Conservation (phyloP, 1,139 yeast species). For the Yamadazyma spencermartinsiae region DNA sequence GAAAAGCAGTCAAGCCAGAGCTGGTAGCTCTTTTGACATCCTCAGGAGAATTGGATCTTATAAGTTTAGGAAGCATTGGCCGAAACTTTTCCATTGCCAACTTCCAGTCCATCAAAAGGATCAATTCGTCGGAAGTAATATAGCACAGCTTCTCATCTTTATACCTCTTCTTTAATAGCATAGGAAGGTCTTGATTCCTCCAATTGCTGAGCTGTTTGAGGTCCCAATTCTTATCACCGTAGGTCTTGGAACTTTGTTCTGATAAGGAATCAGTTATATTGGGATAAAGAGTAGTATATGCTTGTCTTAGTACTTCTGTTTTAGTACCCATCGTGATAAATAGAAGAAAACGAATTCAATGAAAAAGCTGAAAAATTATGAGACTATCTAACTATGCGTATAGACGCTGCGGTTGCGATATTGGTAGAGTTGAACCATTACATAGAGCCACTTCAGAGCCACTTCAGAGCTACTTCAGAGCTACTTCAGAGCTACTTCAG, state of each 20-base stretch:
- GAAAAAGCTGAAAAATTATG: background rate
- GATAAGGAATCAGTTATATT: conserved; percentile 6
- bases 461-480: too few relatives aligned
- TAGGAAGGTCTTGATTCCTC: conserved; percentile 32
- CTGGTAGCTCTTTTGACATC: conserved; percentile 29
- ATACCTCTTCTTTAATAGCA: conserved; percentile 19
- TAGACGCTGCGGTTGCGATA: too few relatives aligned
- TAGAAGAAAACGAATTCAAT: background rate
- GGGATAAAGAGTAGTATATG: conserved; percentile 6
- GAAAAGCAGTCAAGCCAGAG: conserved; percentile 27
- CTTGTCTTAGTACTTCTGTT: conserved; percentile 2
- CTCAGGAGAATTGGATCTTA: conserved; percentile 32
- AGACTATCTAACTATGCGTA: too few relatives aligned
- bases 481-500: too few relatives aligned
- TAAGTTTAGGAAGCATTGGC: conserved; percentile 44
- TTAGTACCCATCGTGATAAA: background rate
- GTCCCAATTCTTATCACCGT: conserved; percentile 24
- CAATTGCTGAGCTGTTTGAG: conserved; percentile 38
- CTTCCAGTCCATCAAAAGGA: conserved; percentile 50
- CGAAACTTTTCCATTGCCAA: conserved; percentile 50
- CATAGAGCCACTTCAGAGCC: too few relatives aligned
- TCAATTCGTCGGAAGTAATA: conserved; percentile 39
- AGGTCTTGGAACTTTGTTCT: conserved; percentile 10
- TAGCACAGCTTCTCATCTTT: conserved; percentile 22
- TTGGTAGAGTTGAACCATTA: too few relatives aligned